A percentile compares a stretch with the other conserved stretches of the same genome.
Evolutionary conservation across 164 flowering plant genomes (phyloP).

Genomic region (Magnolia changhungtana): DNA sequence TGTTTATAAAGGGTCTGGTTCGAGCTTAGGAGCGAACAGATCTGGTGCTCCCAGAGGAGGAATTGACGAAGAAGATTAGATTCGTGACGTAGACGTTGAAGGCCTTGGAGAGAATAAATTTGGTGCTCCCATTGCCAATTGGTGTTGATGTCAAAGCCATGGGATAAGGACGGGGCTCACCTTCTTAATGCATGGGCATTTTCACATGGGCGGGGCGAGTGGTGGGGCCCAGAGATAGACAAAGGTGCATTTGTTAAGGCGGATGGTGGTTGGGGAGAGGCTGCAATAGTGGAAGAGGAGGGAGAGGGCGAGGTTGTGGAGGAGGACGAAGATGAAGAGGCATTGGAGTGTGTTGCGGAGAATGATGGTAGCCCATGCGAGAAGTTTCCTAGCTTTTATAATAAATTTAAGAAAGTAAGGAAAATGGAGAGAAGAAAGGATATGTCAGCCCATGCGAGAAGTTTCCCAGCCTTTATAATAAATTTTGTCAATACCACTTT

Average conservation of each 20-base stretch:
- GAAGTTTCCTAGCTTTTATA: too few species aligned
- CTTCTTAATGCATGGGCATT: too few species aligned
- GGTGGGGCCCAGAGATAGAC: slow-evolving; percentile 34
- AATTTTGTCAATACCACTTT: too few species aligned
- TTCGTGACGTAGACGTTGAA: slow-evolving; percentile 49
- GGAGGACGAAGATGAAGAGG: slow-evolving; percentile 7
- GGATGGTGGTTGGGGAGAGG: slow-evolving; percentile 31
- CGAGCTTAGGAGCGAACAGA: too few species aligned
- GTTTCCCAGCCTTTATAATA: too few species aligned
- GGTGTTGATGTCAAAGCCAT: slow-evolving; percentile 50
- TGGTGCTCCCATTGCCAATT: slow-evolving; percentile 39
- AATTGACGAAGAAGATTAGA: slow-evolving; percentile 44
- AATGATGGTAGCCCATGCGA: not conserved
- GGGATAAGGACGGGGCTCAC: slow-evolving; percentile 33
- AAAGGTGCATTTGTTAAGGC: slow-evolving; percentile 33
- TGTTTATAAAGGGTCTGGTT: too few species aligned
- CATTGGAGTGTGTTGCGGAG: not conserved
- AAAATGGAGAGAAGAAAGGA: too few species aligned
- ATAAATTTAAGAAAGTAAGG: too few species aligned
- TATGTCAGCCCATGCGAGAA: too few species aligned
- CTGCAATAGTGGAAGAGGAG: slow-evolving; percentile 24
- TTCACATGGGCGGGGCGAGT: too few species aligned
- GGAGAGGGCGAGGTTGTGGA: slow-evolving; percentile 24
- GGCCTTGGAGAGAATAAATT: slow-evolving; percentile 19
- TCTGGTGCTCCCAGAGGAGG: slow-evolving; percentile 15